Base-by-base conservation (phyloP, 768 basidiomycete genomes). In the Tulasnella sp. region DNA sequence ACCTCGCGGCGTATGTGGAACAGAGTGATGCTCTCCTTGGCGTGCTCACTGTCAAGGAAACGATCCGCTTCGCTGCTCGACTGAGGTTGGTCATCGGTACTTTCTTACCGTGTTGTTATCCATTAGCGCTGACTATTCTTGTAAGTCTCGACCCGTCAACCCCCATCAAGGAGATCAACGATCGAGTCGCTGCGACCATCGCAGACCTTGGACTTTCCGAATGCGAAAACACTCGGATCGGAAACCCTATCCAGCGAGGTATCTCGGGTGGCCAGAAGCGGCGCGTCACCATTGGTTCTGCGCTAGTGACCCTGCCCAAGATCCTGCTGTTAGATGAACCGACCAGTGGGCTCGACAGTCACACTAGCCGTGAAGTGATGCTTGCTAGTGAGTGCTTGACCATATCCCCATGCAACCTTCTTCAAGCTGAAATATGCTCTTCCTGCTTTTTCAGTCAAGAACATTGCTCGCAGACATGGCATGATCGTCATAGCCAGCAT, bases 241-340 rank as follows among this genome's bases (percentile, higher is more conserved):
- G 83, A 0, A 84, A 79, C 0, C 76, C 80, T 0, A 72, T 82
- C 17, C 73, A 76, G 41, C 73, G 81, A 50, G 77, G 77, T 15
- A 75, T 78, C 61, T 74, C 73, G 4, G 77, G 77, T 7, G 77
- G 84, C 2, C 83, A 86, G 68, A 83, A 81, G 65, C 76, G 84
- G 17, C 75, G 78, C 4, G 78, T 80, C 4, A 78, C 79, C 8
- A 78, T 81, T 41, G 83, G 80, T 8, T 78, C 77, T 63, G 75
- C 79, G 1, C 74, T 84, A 67, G 80, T 84, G 38, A 78, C 81
- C n/a, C 73, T 75, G 42, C 82, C 83, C 60, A 75, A 77, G 3
- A 76, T 86, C 8, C 69, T 85, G 21, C 73, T 84, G 49, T 73
- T 85, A 1, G 84, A 86, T 62, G 83, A 82, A 65, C 78, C 80